These are phyloP conservation scores for Ciborinia camelliae DNA, from an alignment of 2,329 filamentous ascomycete genomes.

Conservation along the genomic window DNA sequence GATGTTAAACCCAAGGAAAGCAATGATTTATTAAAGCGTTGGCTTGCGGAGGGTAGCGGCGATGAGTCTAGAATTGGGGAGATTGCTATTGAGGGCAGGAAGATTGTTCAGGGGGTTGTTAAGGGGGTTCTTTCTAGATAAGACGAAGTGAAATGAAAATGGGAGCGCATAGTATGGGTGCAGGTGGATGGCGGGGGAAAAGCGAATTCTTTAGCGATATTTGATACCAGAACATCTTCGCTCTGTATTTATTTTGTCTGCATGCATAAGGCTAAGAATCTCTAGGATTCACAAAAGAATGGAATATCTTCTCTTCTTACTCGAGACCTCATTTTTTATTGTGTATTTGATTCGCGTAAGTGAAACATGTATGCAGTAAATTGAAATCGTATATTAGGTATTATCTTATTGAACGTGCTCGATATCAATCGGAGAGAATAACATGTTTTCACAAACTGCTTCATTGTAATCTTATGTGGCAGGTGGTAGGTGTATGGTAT, in stretches of 20 bases:
- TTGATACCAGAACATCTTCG: constrained; percentile 4
- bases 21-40: constrained; percentile 75
- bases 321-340: too few species aligned
- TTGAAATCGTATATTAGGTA: neutral
- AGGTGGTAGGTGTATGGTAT: neutral
- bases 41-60: constrained; percentile 59
- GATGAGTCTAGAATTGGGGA: constrained; percentile 36
- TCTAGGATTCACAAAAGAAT: neutral
- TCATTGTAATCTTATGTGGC: too few species aligned
- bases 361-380: neutral
- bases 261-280: neutral
- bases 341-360: neutral
- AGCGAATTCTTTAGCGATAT: too few species aligned
- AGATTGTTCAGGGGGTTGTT: constrained; percentile 34
- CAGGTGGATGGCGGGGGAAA: neutral
- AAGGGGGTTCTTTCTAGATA: constrained; percentile 33
- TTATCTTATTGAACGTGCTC: neutral
- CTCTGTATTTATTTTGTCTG: neutral
- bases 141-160: neutral
- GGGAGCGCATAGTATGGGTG: neutral
- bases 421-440: neutral
- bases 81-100: constrained; percentile 31
- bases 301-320: neutral
- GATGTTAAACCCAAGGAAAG: constrained; percentile 89
- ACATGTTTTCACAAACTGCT: too few species aligned